These are phyloP conservation scores for Emericellopsis terricola DNA, from an alignment of 495 filamentous ascomycete species.

Conservation along the genomic window DNA sequence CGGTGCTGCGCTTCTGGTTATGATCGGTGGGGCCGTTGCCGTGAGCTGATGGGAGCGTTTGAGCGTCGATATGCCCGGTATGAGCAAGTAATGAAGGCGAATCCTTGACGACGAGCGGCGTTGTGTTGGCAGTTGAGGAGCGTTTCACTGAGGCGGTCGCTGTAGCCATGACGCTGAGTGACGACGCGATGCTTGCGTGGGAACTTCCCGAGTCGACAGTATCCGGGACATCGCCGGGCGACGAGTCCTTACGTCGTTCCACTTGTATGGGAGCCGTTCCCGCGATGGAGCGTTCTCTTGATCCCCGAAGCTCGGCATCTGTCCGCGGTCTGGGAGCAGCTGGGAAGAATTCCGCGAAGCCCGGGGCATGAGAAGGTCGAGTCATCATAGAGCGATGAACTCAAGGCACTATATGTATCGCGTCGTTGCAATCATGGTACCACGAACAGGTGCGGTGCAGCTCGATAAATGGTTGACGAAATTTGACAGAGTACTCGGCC, in stretches of 20 bases:
- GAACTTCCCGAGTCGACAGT: slow-evolving; percentile 50
- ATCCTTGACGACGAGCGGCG: slow-evolving; percentile 59
- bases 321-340: slow-evolving; percentile 37
- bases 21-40: not conserved
- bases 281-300: slow-evolving; percentile 5
- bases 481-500: too few relatives aligned
- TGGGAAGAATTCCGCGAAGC: slow-evolving; percentile 84
- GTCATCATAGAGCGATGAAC: slow-evolving; percentile 43
- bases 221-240: slow-evolving; percentile 42
- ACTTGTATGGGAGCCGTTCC: too few relatives aligned
- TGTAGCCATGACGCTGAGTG: slow-evolving; percentile 31
- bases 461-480: slow-evolving; percentile 6
- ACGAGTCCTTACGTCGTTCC: slow-evolving; percentile 34
- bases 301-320: slow-evolving; percentile 27
- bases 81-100: slow-evolving; percentile 51
- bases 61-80: slow-evolving; percentile 17
- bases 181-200: slow-evolving; percentile 43
- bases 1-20: too few relatives aligned
- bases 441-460: slow-evolving; percentile 12
- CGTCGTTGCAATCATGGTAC: slow-evolving; percentile 37
- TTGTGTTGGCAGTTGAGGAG: slow-evolving; percentile 19
- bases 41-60: slow-evolving; percentile 8
- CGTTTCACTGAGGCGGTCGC: not conserved
- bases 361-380: slow-evolving; percentile 48
- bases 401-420: slow-evolving; percentile 26